Conservation (phyloP, 345 rosid species). For the Microthlaspi erraticum region DNA sequence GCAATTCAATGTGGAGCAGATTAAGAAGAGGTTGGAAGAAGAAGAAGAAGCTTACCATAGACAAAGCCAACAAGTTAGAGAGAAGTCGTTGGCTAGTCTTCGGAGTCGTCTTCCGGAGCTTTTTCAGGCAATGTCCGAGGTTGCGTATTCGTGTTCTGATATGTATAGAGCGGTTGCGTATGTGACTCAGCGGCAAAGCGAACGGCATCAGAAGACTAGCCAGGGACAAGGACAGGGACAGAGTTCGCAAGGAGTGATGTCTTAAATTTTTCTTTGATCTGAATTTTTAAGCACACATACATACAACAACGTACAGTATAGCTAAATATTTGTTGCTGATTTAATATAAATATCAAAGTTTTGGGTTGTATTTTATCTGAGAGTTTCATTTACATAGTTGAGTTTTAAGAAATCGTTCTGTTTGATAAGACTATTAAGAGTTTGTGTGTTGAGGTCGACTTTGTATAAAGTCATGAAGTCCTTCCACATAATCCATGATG, state of each 20-base stretch:
- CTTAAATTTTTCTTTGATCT: slow-evolving; percentile 22
- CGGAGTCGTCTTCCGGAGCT: slow-evolving; percentile 76
- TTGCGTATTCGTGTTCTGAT: slow-evolving; percentile 57
- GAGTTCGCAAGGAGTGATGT: slow-evolving; percentile 22
- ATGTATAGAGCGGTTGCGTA: slow-evolving; percentile 46
- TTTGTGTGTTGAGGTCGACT: not conserved
- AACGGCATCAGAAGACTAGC: slow-evolving; percentile 39
- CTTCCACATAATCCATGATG: slow-evolving; percentile 5
- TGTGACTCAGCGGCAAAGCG: slow-evolving; percentile 40
- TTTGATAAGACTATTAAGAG: not conserved
- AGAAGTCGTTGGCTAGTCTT: slow-evolving; percentile 75
- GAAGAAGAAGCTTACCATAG: slow-evolving; percentile 66
- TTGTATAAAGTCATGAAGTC: slow-evolving; percentile 5
- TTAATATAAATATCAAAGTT: not conserved
- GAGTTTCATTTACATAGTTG: slow-evolving; percentile 8
- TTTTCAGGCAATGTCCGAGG: slow-evolving; percentile 58
- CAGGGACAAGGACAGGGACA: slow-evolving; percentile 1
- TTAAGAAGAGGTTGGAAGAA: slow-evolving; percentile 63
- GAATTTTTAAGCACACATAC: not conserved
- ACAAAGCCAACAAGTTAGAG: slow-evolving; percentile 76
- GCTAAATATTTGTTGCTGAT: not conserved
- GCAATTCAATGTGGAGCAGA: slow-evolving; percentile 50
- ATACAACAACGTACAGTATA: slow-evolving; percentile 8
- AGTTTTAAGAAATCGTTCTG: not conserved
- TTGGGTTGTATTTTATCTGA: slow-evolving; percentile 12